Conservation (phyloP, 2,329 filamentous ascomycete species). For the Diaporthe vaccinii region DNA sequence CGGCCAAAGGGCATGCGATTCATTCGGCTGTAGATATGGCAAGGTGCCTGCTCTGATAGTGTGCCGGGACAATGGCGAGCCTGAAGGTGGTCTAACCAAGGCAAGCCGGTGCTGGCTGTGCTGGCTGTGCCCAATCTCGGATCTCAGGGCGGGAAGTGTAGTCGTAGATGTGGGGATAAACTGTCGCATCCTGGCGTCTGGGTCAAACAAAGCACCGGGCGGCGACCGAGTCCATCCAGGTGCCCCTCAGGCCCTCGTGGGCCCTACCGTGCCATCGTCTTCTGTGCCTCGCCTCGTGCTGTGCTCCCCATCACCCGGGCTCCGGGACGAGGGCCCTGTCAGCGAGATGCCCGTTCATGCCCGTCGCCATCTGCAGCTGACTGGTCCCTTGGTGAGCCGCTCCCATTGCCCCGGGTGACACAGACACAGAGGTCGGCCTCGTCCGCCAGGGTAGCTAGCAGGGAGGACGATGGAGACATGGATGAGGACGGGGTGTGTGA, state of each 20-base stretch:
- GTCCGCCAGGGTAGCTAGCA: constrained; percentile 3
- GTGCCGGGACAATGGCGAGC: constrained; percentile 1
- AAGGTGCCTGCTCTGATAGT: neutral
- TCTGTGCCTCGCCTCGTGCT: neutral
- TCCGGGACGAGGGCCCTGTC: neutral
- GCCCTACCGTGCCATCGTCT: neutral
- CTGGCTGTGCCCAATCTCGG: constrained; percentile 11
- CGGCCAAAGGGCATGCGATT: constrained; percentile 36
- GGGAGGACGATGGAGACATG: constrained; percentile 9
- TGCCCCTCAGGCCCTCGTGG: neutral
- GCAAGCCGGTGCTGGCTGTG: neutral
- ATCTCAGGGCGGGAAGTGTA: constrained; percentile 23
- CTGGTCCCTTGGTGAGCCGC: constrained; percentile 25
- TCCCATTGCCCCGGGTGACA: constrained; percentile 25
- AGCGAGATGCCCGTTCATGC: neutral
- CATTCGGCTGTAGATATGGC: constrained; percentile 1
- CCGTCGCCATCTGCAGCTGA: constrained; percentile 10
- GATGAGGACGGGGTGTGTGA: constrained; percentile 15
- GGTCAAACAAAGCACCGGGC: constrained; percentile 27
- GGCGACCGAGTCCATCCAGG: constrained; percentile 13
- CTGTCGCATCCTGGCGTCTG: constrained; percentile 2
- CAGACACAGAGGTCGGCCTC: neutral
- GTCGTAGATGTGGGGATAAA: neutral
- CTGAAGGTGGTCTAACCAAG: neutral
- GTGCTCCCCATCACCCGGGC: constrained; percentile 1